phyloP scores from a whole-genome alignment of 768 basidiomycete genomes.

The Russula sp. region DNA sequence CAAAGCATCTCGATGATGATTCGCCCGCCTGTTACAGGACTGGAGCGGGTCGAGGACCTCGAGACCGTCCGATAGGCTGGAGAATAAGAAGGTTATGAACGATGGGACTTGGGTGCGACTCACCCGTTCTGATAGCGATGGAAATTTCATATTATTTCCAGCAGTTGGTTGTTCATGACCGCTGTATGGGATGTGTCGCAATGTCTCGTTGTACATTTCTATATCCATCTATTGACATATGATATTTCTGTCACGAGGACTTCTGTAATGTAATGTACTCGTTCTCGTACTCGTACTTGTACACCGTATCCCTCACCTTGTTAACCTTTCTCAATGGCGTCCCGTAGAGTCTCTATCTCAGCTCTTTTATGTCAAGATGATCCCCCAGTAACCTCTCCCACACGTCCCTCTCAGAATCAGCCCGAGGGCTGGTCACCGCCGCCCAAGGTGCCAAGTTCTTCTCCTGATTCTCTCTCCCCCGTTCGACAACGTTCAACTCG shows the following conservation, averaged over 20 bases:
- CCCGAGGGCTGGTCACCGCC: not conserved
- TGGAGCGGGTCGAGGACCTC: slow-evolving; percentile 75
- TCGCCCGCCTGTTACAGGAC: slow-evolving; percentile 60
- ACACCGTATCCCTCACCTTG: not conserved
- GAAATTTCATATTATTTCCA: slow-evolving; percentile 29
- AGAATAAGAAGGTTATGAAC: slow-evolving; percentile 47
- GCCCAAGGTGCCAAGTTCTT: slow-evolving; percentile 8
- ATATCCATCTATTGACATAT: not conserved
- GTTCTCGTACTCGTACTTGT: not conserved
- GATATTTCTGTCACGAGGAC: slow-evolving; percentile 10
- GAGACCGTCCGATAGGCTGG: slow-evolving; percentile 85
- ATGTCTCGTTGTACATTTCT: slow-evolving; percentile 82
- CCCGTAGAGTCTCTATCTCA: slow-evolving; percentile 68
- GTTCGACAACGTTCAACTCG: not conserved
- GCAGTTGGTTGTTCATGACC: slow-evolving; percentile 58
- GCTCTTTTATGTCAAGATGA: slow-evolving; percentile 59
- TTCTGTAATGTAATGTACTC: not conserved
- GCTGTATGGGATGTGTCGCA: slow-evolving; percentile 69
- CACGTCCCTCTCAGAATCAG: slow-evolving; percentile 1
- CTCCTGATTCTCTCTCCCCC: not conserved
- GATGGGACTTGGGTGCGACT: slow-evolving; percentile 92
- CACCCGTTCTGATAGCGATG: slow-evolving; percentile 35
- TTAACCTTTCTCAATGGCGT: slow-evolving; percentile 41
- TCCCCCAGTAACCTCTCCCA: not conserved
- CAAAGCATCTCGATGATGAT: slow-evolving; percentile 91